These are phyloP conservation scores for Dendrobium catenatum DNA, from an alignment of 106 monocot genomes.

Conservation along the genomic window DNA sequence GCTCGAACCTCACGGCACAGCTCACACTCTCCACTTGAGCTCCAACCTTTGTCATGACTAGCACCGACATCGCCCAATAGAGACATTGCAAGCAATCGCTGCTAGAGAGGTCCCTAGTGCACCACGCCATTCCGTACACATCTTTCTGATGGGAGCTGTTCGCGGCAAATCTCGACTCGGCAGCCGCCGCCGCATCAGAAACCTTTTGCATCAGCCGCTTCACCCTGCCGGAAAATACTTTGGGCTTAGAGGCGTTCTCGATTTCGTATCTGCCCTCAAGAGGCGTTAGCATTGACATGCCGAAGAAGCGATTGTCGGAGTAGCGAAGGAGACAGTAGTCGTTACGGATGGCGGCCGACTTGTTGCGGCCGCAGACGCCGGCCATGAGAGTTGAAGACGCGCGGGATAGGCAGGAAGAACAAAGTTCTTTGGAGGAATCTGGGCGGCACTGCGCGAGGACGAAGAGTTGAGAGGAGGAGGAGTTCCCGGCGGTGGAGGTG, in stretches of 20 bases:
- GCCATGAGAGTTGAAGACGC: background rate
- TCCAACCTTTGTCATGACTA: background rate
- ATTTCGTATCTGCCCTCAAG: background rate
- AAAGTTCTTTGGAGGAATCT: background rate
- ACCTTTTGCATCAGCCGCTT: background rate
- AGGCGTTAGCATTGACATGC: background rate
- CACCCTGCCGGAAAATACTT: background rate
- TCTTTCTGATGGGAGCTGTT: background rate
- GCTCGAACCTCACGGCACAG: conserved; percentile 6
- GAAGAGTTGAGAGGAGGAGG: background rate
- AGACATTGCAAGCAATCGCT: conserved; percentile 5
- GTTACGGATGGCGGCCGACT: background rate
- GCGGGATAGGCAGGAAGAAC: background rate
- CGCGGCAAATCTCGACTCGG: background rate
- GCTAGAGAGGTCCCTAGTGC: background rate
- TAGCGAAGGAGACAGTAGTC: conserved; percentile 8
- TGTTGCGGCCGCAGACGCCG: conserved; percentile 3
- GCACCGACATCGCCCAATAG: background rate
- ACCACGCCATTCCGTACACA: conserved; percentile 8
- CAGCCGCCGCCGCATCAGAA: background rate
- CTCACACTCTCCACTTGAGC: background rate
- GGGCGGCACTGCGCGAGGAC: conserved; percentile 8
- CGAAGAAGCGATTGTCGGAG: background rate
- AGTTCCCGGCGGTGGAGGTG: background rate
- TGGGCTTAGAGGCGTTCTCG: background rate